Percentiles rank a stretch among this genome's conserved stretches.
Conservation (phyloP, 257 asterid species). For the Ocimum tenuiflorum region DNA sequence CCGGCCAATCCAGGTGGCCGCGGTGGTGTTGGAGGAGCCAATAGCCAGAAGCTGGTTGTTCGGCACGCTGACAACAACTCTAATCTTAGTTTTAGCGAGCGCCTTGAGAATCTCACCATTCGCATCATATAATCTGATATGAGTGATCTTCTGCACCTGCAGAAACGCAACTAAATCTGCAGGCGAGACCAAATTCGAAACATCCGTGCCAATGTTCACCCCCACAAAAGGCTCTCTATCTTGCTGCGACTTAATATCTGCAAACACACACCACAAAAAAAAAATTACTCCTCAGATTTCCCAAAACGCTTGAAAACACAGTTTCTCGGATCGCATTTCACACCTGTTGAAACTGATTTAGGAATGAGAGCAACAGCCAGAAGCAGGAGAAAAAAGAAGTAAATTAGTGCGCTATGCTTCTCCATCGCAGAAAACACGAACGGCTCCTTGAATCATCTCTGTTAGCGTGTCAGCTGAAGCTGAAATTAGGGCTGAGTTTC, state of each 20-base stretch:
- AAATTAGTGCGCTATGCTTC: conserved; percentile 30
- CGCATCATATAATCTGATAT: conserved; percentile 84
- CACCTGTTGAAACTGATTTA: conserved; percentile 44
- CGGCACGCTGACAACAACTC: conserved; percentile 82
- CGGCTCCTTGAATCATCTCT: conserved; percentile 55
- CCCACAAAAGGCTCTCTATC: conserved; percentile 74
- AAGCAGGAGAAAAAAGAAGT: conserved; percentile 25
- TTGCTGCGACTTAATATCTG: conserved; percentile 54
- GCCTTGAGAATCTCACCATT: conserved; percentile 61
- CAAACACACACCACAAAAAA: conserved; percentile 12
- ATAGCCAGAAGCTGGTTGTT: conserved; percentile 86
- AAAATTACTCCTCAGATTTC: not conserved
- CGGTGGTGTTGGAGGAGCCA: conserved; percentile 93
- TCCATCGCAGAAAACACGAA: conserved; percentile 43
- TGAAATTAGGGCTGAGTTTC: conserved; percentile 13
- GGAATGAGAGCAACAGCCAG: not conserved
- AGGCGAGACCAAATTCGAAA: conserved; percentile 56
- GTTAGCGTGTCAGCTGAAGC: conserved; percentile 25
- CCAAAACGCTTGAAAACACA: not conserved
- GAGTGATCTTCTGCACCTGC: conserved; percentile 66
- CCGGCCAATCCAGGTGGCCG: conserved; percentile 92
- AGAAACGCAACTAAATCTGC: conserved; percentile 62
- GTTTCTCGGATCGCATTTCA: conserved; percentile 11
- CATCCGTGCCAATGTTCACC: conserved; percentile 87
- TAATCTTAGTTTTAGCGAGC: conserved; percentile 74